Conservation (phyloP, 306 rosid genomes). For the Styphnolobium japonicum region DNA sequence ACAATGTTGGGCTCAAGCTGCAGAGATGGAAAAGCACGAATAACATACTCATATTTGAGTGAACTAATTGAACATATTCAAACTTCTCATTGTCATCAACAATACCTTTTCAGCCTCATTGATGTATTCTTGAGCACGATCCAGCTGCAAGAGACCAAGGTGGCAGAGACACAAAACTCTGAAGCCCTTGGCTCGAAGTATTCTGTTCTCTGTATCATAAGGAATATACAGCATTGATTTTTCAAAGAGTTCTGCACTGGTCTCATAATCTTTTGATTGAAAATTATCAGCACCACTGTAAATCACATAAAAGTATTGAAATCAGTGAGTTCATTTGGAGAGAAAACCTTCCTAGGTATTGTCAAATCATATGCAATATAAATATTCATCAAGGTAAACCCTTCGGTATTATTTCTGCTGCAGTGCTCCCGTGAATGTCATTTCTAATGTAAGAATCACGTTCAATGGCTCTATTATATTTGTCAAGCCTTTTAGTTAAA, state of each 20-base stretch:
- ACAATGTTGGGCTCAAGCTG: conserved; percentile 93
- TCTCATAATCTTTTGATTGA: conserved; percentile 74
- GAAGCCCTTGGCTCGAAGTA: conserved; percentile 80
- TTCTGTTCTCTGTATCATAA: conserved; percentile 64
- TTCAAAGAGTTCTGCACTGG: conserved; percentile 89
- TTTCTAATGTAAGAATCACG: background rate
- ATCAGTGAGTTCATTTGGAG: conserved; percentile 12
- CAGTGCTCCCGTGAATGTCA: background rate
- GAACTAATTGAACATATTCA: background rate
- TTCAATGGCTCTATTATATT: background rate
- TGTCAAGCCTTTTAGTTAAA: background rate
- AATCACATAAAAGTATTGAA: conserved; percentile 8
- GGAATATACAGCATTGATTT: conserved; percentile 91
- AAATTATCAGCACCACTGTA: conserved; percentile 82
- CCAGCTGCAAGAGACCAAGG: conserved; percentile 78
- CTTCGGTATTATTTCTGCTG: background rate
- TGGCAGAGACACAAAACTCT: conserved; percentile 93
- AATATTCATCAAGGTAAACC: conserved; percentile 3
- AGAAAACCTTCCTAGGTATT: background rate
- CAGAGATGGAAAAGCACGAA: conserved; percentile 33
- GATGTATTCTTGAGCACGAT: conserved; percentile 87
- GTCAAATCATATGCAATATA: background rate
- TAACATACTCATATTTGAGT: background rate
- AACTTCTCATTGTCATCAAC: conserved; percentile 3
- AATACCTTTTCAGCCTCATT: conserved; percentile 90